Percentiles rank a stretch among this genome's conserved stretches.
These are phyloP conservation scores for Backusella parvicylindrica DNA, from an alignment of 192 early-diverging fungal genomes.

Conservation along the genomic window DNA sequence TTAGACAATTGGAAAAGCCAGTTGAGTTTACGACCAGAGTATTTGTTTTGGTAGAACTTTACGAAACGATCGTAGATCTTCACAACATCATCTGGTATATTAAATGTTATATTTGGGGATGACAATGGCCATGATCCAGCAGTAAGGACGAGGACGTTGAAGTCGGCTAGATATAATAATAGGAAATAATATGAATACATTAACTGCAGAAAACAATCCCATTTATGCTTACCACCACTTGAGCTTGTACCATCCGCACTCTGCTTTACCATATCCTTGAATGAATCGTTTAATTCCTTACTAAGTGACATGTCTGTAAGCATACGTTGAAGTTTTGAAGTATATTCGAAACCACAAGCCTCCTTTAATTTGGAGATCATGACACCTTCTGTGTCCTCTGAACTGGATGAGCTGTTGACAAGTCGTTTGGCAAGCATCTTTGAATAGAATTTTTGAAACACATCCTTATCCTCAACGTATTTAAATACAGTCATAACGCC, in stretches of 20 bases:
- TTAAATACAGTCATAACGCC: slow-evolving; percentile 86
- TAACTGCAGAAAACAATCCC: not conserved
- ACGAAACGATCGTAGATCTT: slow-evolving; percentile 84
- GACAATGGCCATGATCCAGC: slow-evolving; percentile 93
- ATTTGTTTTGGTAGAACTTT: slow-evolving; percentile 84
- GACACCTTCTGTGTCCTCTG: slow-evolving; percentile 93
- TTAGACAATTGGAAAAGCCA: slow-evolving; percentile 92
- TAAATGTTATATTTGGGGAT: slow-evolving; percentile 72
- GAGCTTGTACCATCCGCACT: slow-evolving; percentile 25
- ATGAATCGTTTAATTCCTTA: slow-evolving; percentile 84
- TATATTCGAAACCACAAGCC: slow-evolving; percentile 94
- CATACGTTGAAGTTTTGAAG: slow-evolving; percentile 92
- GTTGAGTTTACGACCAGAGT: slow-evolving; percentile 86
- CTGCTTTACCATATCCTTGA: slow-evolving; percentile 58
- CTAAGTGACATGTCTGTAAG: slow-evolving; percentile 91
- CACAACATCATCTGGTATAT: slow-evolving; percentile 83
- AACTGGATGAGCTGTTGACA: slow-evolving; percentile 83
- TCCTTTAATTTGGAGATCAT: slow-evolving; percentile 75
- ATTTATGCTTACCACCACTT: slow-evolving; percentile 15
- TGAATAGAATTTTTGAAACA: slow-evolving; percentile 97
- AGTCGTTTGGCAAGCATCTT: slow-evolving; percentile 92
- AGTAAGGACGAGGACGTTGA: slow-evolving; percentile 82
- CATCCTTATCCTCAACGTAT: slow-evolving; percentile 96
- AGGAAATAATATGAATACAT: not conserved
- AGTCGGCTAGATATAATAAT: slow-evolving; percentile 50